A percentile compares a stretch with the other conserved stretches of the same genome.
Evolutionary conservation across 306 rosid genomes (phyloP).

Genomic region (Sechiopsis laciniata): DNA sequence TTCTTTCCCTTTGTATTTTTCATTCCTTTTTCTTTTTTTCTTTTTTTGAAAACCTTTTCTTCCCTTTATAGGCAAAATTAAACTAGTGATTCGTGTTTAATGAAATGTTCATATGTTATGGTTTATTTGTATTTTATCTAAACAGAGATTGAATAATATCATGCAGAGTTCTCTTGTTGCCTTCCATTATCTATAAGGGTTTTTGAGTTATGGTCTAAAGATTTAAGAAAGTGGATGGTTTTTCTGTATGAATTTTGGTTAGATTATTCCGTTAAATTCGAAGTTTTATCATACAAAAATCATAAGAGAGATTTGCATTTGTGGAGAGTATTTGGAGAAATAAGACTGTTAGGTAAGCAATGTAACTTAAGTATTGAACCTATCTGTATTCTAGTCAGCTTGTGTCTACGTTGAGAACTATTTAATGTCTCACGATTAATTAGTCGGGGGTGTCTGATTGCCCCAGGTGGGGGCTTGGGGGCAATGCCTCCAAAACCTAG

Average conservation of each 20-base stretch:
- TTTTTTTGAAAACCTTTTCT: background rate
- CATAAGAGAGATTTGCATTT: background rate
- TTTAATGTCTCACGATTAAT: no score
- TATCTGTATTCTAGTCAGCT: no score
- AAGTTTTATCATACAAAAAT: background rate
- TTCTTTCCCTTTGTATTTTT: no score
- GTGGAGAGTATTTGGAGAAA: background rate
- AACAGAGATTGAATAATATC: slow-evolving; percentile 18
- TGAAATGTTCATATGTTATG: slow-evolving; percentile 19
- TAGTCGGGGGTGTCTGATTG: no score
- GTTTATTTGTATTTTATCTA: slow-evolving; percentile 9
- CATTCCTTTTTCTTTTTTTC: background rate
- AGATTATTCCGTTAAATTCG: background rate
- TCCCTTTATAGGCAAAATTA: background rate
- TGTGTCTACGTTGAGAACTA: no score
- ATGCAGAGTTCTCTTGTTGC: slow-evolving; percentile 15
- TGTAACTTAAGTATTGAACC: background rate
- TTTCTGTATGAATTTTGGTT: background rate
- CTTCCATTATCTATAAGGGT: background rate
- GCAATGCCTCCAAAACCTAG: no score
- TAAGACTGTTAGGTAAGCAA: background rate
- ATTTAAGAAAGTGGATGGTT: background rate
- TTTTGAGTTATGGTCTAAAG: background rate
- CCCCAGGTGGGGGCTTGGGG: no score
- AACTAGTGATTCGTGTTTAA: slow-evolving; percentile 8